A percentile compares a stretch with the other conserved stretches of the same genome.
Conservation (phyloP, 257 asterid species). For the Plectranthus barbatus region DNA sequence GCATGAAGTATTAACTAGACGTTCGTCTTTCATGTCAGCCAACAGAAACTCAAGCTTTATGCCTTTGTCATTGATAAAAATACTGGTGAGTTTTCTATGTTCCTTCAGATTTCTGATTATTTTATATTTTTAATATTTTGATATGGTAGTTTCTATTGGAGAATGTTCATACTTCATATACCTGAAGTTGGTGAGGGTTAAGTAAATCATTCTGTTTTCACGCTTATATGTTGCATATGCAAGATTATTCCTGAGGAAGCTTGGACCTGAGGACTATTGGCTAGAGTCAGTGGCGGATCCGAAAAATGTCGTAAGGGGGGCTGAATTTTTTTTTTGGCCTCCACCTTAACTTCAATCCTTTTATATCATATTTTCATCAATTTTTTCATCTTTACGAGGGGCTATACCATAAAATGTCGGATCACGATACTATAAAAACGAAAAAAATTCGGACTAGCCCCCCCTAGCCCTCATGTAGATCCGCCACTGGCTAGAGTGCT, state of each 20-base stretch:
- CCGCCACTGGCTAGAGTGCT: constrained; percentile 75
- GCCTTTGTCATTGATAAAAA: not conserved
- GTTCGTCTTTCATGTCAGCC: not conserved
- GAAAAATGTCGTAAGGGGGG: too few relatives aligned
- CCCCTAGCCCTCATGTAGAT: too few relatives aligned
- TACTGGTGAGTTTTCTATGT: not conserved
- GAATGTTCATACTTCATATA: not conserved
- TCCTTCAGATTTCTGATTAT: not conserved
- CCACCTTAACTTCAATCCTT: too few relatives aligned
- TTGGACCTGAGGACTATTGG: constrained; percentile 49
- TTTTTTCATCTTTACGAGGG: too few relatives aligned
- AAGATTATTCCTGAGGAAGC: constrained; percentile 79
- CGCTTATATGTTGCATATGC: constrained; percentile 27
- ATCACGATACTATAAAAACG: too few relatives aligned
- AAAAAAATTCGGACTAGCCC: too few relatives aligned
- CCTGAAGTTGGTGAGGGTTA: not conserved
- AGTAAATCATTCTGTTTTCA: constrained; percentile 4
- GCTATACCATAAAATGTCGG: too few relatives aligned
- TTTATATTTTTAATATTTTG: not conserved
- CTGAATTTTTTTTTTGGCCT: too few relatives aligned
- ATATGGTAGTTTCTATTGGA: not conserved
- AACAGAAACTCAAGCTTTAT: not conserved
- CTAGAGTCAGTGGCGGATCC: too few relatives aligned
- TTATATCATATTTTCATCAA: too few relatives aligned
- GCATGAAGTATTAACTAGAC: not conserved